Evolutionary conservation across 2,329 filamentous ascomycete species (phyloP), one percentile per base, ranked within the genome.

Genomic region (Colletotrichum incanum): DNA sequence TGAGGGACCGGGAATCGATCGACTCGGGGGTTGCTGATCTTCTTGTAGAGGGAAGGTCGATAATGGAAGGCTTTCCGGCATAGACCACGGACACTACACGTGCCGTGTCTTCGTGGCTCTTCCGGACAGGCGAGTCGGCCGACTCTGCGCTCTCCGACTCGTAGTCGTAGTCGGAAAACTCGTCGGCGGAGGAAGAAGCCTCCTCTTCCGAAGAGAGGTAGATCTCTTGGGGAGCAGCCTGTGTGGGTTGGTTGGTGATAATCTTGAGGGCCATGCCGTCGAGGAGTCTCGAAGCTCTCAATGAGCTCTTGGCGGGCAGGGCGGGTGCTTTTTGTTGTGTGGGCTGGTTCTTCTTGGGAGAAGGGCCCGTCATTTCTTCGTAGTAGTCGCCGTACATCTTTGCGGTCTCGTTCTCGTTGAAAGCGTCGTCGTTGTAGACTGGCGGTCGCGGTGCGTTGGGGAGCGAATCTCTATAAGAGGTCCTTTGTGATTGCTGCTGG

Each of bases 171-270:
- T 90, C 87, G 67, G 88, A 91, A 73, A 87, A 87, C 79, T 90
- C 86, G 79, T 90, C 90, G 56, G 88, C 87, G 23, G 88, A 89
- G 1, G 90, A 90, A 1, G 90, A 92, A 39, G 86, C 89, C 74
- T 92, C 90, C 78, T 92, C 90, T 75, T 92, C 90, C 0, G 89
- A 91, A 2, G 90, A 92, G 34, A 92, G 86, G 79, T 92, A 92
- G 70, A 89, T 77, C 68, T 90, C 87, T 78, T 91, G 89, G 7
- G 89, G 87, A 2, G 85, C 82, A 28, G 83, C 81, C 58, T 84
- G 81, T 18, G 81, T 77, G 47, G 71, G 77, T 73, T 80, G 78
- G 74, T 68, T 65, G 65, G 69, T 67, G 31, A 67, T 52, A 39
- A 83, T 75, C 75, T 82, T 82, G 11, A 85, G 76, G 55, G 76